Base-by-base conservation (phyloP, 176 grass and related monocot genomes). In the Alloteropsis semialata region DNA sequence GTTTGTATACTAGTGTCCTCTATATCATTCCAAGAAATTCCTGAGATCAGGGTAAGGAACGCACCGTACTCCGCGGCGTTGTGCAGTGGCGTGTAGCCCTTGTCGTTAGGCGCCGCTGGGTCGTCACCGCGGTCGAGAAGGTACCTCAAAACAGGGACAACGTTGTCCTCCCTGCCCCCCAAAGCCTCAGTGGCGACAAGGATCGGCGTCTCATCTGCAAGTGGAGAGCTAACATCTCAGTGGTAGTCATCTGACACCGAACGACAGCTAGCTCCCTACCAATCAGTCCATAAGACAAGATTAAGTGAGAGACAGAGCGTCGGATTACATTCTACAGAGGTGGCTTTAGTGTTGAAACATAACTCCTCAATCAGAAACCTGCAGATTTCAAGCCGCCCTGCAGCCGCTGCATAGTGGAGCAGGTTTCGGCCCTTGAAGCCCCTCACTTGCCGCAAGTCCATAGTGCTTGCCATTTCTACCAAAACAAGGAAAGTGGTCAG, bases 301-400 rank as follows among this genome's bases (percentile, higher is more conserved):
- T 10, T 55, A 6, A 55, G 53, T 18, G 5, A n/a, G 7, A 10
- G 21, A 8, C 2, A 21, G 7, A 55, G 21, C 2, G 2, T n/a
- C 21, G 53, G 21, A n/a, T 22, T 6, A 85, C 83, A 77, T 82
- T 74, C 34, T 10, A 25, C 27, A 0, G 79, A 79, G 2, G 18
- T 24, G 0, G 62, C 64, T 41, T 91, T 84, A 34, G 82, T 11
- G 67, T 87, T 69, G 9, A 91, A 24, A 19, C 74, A 57, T 36
- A 33, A 39, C 12, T 79, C 84, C 80, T 91, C 89, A 4, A 91
- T 44, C 48, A 91, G 36, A 45, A 70, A 87, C 85, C 73, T 82
- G 60, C 79, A 87, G 42, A 70, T 36, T 21, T 87, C 80, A 32
- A 65, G 81, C 10, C 15, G 61, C 42, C 85, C 89, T 12, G 53